Evolutionary conservation across 1,284 basidiomycete genomes (phyloP).

Genomic region (Ceratobasidium theobromae): DNA sequence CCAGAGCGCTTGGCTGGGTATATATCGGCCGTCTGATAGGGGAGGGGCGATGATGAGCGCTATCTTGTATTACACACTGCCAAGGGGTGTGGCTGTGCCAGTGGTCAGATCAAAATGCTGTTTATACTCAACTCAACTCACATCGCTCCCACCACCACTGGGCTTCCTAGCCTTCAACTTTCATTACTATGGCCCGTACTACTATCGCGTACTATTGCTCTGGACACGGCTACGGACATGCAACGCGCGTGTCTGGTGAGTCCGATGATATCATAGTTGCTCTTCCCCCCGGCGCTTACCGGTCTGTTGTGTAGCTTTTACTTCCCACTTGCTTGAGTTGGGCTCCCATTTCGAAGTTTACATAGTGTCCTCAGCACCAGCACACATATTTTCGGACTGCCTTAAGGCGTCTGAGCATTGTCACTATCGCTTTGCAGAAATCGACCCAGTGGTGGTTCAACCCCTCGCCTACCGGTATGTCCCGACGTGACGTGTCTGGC

Average conservation of each 20-base stretch:
- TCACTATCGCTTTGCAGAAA: constrained; percentile 62
- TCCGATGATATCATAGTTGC: not conserved
- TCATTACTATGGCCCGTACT: constrained; percentile 14
- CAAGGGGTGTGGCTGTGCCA: not conserved
- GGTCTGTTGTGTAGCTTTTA: constrained; percentile 49
- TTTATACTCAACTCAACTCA: not conserved
- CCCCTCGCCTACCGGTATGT: constrained; percentile 60
- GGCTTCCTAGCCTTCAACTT: not conserved
- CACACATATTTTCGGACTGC: constrained; percentile 64
- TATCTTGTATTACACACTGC: not conserved
- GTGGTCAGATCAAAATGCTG: not conserved
- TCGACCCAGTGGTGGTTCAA: constrained; percentile 72
- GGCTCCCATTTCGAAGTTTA: constrained; percentile 50
- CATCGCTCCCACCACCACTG: not conserved
- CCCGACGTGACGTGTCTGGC: not conserved
- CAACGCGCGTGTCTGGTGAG: constrained; percentile 61
- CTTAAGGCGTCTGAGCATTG: constrained; percentile 54
- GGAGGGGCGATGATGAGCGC: no score
- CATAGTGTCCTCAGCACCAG: constrained; percentile 67
- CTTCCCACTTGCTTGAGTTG: constrained; percentile 55
- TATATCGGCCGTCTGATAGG: no score
- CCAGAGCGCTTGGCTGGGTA: no score
- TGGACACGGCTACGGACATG: constrained; percentile 73
- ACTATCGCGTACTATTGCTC: constrained; percentile 69
- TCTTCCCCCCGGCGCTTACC: not conserved